Base-by-base conservation (phyloP, 116 monocot species). In the Phalaenopsis hybrid region DNA sequence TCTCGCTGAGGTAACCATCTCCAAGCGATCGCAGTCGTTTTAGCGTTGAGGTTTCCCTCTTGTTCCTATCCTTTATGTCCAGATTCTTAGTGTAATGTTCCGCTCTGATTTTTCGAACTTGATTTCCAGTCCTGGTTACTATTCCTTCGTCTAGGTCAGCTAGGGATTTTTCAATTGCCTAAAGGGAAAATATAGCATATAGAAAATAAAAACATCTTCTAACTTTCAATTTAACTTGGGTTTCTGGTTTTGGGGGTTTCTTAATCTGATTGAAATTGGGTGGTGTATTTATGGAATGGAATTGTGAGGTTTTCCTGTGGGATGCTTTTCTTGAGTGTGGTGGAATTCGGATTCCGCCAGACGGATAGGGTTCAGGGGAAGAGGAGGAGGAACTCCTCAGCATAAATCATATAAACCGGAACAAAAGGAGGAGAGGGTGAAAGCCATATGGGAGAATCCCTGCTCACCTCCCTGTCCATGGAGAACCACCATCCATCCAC, bases 401-500 rank as follows among this genome's bases (percentile, higher is more conserved):
- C 1, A 17, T n/a, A 51, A 41, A 6, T 7, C 20, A 45, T 28
- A 20, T 31, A 8, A 16, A 9, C 70, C 16, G 57, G 68, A 69
- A 44, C 4, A 44, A 37, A 74, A 28, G 51, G 31, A 44, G 78
- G 41, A 41, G 1, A 41, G 57, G 75, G 59, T 48, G 51, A 41
- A 68, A 59, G 37, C 25, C 59, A 74, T 4, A 84, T 86, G 86
- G 86, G 86, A 6, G 86, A 82, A 80, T 73, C 81, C 20, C 68
- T 80, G 25, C 79, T 86, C 41, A 82, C 79, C 76, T 76, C 86
- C 20, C 31, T 86, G 23, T 86, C 86, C 75, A 86, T 82, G 82
- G 86, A 86, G 75, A 86, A 86, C 80, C 82, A 82, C 59, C 81
- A 85, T 43, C 82, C 82, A 5, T 86, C 86, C 48, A 86, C 86